Evolutionary conservation across 169 alveolate species (phyloP).

Genomic region (Plasmodium gonderi): DNA sequence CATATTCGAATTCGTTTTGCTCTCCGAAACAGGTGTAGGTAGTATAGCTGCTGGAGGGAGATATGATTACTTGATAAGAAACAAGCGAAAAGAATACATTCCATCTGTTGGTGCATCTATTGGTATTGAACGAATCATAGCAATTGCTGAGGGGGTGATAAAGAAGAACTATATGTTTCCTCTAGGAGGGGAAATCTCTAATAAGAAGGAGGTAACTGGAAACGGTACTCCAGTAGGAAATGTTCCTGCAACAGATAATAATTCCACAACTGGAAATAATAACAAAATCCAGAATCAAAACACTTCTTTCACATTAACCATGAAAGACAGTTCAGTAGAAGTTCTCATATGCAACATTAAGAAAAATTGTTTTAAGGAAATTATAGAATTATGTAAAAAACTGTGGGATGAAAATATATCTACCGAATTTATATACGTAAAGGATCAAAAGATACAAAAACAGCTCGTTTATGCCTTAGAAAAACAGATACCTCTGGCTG

Average conservation of each 20-base stretch:
- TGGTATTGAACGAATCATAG: slow-evolving; percentile 95
- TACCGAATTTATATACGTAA: slow-evolving; percentile 79
- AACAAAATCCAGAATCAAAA: not conserved
- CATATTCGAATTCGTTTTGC: slow-evolving; percentile 94
- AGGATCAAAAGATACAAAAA: slow-evolving; percentile 81
- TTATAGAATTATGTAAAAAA: slow-evolving; percentile 77
- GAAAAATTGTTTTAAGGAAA: slow-evolving; percentile 72
- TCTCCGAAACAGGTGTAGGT: slow-evolving; percentile 90
- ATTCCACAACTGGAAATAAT: not conserved
- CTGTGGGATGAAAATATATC: slow-evolving; percentile 81
- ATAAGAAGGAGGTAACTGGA: not conserved
- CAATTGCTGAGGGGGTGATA: slow-evolving; percentile 78
- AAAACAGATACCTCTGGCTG: slow-evolving; percentile 76
- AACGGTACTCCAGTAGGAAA: slow-evolving; percentile 13
- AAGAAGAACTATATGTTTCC: slow-evolving; percentile 22
- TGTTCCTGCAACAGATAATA: not conserved
- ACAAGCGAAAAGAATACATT: slow-evolving; percentile 89
- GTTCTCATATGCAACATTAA: slow-evolving; percentile 66
- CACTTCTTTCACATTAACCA: slow-evolving; percentile 73
- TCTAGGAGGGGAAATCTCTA: not conserved
- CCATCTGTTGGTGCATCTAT: slow-evolving; percentile 97
- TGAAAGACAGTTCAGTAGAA: slow-evolving; percentile 82
- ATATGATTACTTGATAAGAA: slow-evolving; percentile 95
- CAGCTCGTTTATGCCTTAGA: slow-evolving; percentile 90
- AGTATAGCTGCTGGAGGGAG: slow-evolving; percentile 99